Evolutionary conservation across 805 yeast species (phyloP).

Genomic region (Middelhovenomyces tepae): DNA sequence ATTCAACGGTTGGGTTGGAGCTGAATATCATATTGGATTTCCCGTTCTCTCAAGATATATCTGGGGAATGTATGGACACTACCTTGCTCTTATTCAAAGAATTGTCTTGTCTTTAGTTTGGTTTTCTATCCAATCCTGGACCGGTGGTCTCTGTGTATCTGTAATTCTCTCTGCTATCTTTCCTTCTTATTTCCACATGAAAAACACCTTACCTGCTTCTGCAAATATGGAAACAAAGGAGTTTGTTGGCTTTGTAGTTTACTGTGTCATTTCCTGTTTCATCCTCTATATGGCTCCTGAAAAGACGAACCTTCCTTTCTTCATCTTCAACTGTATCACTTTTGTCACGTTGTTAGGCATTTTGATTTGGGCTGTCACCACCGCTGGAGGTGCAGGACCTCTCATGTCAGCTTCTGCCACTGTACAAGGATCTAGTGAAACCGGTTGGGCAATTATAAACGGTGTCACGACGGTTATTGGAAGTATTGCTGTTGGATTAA

Average conservation of each 20-base stretch:
- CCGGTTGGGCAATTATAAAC: constrained; percentile 31
- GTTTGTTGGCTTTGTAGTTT: constrained; percentile 36
- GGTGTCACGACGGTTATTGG: constrained; percentile 35
- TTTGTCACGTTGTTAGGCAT: constrained; percentile 26
- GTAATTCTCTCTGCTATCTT: constrained; percentile 33
- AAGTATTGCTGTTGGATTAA: constrained; percentile 30
- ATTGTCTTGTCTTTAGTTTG: constrained; percentile 39
- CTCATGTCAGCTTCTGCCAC: constrained; percentile 33
- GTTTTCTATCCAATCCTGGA: constrained; percentile 38
- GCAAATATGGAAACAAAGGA: constrained; percentile 27
- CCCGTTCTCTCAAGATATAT: constrained; percentile 37
- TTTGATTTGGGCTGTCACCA: constrained; percentile 15
- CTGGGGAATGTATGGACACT: constrained; percentile 41
- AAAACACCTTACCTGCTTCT: constrained; percentile 34
- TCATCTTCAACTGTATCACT: constrained; percentile 30
- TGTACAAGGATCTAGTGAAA: no score
- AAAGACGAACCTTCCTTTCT: constrained; percentile 28
- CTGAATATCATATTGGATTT: constrained; percentile 42
- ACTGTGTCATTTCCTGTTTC: constrained; percentile 36
- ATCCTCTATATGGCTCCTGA: constrained; percentile 27
- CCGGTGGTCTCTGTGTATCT: constrained; percentile 38
- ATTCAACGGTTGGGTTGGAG: constrained; percentile 41
- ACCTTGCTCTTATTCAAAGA: constrained; percentile 36
- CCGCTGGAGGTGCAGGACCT: constrained; percentile 17
- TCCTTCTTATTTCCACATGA: constrained; percentile 30